Base-by-base conservation (phyloP, 2,329 filamentous ascomycete genomes). In the Xylariaceae sp. region DNA sequence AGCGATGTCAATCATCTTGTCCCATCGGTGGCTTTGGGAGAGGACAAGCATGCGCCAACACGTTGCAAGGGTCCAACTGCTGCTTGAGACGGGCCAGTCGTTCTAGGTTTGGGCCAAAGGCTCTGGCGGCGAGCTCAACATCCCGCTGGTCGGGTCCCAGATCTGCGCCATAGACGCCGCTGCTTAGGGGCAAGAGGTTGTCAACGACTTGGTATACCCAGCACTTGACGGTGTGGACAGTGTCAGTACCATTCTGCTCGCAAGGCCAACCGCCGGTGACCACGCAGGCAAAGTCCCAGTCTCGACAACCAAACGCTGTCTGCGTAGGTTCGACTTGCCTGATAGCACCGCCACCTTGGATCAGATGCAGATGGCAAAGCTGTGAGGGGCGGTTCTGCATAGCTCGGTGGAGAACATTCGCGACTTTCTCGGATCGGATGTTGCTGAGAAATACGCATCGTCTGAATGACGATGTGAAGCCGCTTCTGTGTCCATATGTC, bases 241-340 rank as follows among this genome's bases (percentile, higher is more conserved):
- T 36, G 42, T 70, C 65, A 0, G 71, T 77, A 40, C 63, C 73
- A 56, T 83, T 79, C 64, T 79, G 63, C 9, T 78, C 70, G n/a
- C 81, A 77, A 2, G 72, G 71, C 83, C 83, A 87, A 51, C 84
- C 76, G 19, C 80, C 82, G 5, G 82, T 86, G 39, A 87, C 62
- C 5, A 86, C 79, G 58, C 83, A 87, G 42, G 82, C 83, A 69
- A 79, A 86, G 31, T 80, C 73, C 83, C 82, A 87, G 63, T 82
- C 74, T 66, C 83, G 78, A 69, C 78, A 84, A 42, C 83, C 82
- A 48, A 87, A 86, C 47, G 83, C 82, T 51, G 77, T 80, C 19
- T 71, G 72, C 55, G 76, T 66, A 5, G 67, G 55, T 1, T 66
- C 60, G 14, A 78, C 57, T 19, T 83, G 70, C 41, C 58, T n/a